Evolutionary conservation across 257 asterid species (phyloP).

Genomic region (Pogostemon cablin): DNA sequence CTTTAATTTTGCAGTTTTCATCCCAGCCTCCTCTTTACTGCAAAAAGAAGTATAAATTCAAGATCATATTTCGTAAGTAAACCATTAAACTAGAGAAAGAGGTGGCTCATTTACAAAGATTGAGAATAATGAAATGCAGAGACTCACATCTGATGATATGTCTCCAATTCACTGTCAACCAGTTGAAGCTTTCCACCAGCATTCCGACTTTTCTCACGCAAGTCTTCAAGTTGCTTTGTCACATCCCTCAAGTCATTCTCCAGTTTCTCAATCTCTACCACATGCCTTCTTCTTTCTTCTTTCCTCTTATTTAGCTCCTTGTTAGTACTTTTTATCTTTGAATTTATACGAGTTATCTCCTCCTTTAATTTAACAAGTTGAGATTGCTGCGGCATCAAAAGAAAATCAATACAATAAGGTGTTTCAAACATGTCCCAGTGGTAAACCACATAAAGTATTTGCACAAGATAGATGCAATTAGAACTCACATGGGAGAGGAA

Average conservation of each 20-base stretch:
- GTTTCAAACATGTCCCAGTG: conserved; percentile 3
- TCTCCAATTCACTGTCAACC: conserved; percentile 94
- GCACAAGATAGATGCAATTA: conserved; percentile 17
- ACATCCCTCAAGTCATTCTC: conserved; percentile 78
- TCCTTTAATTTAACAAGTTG: conserved; percentile 88
- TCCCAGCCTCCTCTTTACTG: conserved; percentile 99
- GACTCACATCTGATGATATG: conserved; percentile 89
- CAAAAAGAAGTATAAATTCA: conserved; percentile 34
- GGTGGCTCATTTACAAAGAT: conserved; percentile 20
- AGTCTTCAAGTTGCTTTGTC: conserved; percentile 74
- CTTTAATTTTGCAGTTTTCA: conserved; percentile 88
- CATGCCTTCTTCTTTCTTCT: conserved; percentile 76
- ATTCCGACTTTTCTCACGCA: conserved; percentile 77
- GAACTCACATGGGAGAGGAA: conserved; percentile 23
- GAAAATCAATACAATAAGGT: conserved; percentile 21
- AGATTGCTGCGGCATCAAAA: conserved; percentile 73
- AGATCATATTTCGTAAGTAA: conserved; percentile 21
- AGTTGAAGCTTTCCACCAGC: conserved; percentile 91
- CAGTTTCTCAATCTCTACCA: conserved; percentile 72
- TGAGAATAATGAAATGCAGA: conserved; percentile 25
- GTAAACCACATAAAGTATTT: conserved; percentile 13
- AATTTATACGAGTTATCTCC: conserved; percentile 74
- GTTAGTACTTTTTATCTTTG: conserved; percentile 69
- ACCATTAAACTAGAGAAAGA: conserved; percentile 20
- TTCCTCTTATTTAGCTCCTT: conserved; percentile 80